These are phyloP conservation scores for Pontederia crassipes DNA, from an alignment of 176 grass and related monocot species.

Conservation along the genomic window DNA sequence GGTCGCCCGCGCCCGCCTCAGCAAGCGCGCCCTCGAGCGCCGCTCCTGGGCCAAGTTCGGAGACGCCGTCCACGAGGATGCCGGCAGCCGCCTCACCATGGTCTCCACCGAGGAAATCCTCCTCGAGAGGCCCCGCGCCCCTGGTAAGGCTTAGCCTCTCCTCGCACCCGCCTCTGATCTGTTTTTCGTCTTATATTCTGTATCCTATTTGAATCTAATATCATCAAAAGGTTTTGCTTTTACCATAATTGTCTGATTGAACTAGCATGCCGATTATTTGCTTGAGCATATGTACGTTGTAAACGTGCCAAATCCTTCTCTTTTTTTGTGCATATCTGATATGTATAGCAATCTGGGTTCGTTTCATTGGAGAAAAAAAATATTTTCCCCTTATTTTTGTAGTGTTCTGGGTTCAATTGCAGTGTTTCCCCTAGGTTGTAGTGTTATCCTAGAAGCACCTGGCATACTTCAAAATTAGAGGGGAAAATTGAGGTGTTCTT, in stretches of 20 bases:
- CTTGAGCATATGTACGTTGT: not conserved
- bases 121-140: conserved; percentile 65
- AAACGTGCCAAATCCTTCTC: not conserved
- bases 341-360: too few relatives aligned
- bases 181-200: not conserved
- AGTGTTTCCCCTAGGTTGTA: too few relatives aligned
- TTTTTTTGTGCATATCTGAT: not conserved
- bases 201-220: not conserved
- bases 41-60: conserved; percentile 79
- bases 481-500: not conserved
- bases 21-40: conserved; percentile 64
- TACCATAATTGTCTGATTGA: too few relatives aligned
- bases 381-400: too few relatives aligned
- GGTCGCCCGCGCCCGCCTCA: conserved; percentile 50
- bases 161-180: not conserved
- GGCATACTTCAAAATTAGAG: not conserved
- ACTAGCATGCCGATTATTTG: too few relatives aligned
- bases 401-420: too few relatives aligned
- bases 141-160: conserved; percentile 24
- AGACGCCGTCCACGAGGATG: conserved; percentile 58
- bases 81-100: conserved; percentile 48
- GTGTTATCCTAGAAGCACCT: too few relatives aligned
- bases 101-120: conserved; percentile 80
- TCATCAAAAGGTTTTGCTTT: not conserved
- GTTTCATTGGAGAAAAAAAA: too few relatives aligned